phyloP scores from a whole-genome alignment of 441 rosid genomes.

The Lepidium campestre region DNA sequence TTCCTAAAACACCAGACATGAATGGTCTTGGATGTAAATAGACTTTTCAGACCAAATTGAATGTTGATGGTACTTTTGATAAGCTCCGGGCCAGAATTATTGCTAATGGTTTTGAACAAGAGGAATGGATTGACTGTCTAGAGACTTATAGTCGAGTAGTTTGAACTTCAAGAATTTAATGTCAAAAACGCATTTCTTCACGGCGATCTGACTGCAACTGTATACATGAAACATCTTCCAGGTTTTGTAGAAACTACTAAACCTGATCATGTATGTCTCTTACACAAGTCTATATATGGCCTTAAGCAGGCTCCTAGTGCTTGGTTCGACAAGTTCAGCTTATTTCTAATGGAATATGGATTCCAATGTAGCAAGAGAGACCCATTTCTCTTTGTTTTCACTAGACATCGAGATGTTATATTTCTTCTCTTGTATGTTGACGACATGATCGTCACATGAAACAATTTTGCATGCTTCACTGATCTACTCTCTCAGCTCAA shows the following conservation, averaged over 20 bases:
- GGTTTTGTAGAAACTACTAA: no score
- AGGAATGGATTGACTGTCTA: neutral
- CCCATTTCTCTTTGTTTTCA: neutral
- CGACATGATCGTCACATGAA: neutral
- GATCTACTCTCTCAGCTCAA: accelerated
- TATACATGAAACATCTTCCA: no score
- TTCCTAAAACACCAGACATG: neutral
- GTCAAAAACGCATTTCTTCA: neutral
- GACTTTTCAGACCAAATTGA: no score
- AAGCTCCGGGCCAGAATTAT: neutral
- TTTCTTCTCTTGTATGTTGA: neutral
- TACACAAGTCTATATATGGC: no score
- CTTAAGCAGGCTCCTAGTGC: no score
- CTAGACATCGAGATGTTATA: accelerated
- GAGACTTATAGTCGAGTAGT: neutral
- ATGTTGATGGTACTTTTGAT: neutral
- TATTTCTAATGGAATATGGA: no score
- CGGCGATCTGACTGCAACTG: no score
- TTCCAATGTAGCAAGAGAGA: neutral
- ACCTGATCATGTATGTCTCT: no score
- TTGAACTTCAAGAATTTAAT: neutral
- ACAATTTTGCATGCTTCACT: accelerated
- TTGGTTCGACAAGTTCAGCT: no score
- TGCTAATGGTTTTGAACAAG: neutral
- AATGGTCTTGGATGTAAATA: neutral